Percentiles rank a stretch among this genome's conserved stretches.
phyloP scores from a whole-genome alignment of 176 grass and related monocot species.

The Triticum turgidum region DNA sequence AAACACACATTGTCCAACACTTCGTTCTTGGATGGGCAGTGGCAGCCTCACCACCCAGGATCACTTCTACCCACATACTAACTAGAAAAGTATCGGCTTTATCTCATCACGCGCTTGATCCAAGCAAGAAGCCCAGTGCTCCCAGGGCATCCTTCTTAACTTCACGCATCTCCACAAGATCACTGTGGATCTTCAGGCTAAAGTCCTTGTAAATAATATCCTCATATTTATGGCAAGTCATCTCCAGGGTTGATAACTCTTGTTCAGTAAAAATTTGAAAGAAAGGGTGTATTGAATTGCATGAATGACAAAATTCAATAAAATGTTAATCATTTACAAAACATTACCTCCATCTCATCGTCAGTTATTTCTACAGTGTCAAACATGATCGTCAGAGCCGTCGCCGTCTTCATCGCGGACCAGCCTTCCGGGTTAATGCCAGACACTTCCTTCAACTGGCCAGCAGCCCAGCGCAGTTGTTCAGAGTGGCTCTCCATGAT shows the following conservation, averaged over 20 bases:
- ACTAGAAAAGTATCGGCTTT: not conserved
- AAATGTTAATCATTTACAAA: not conserved
- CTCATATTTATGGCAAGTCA: not conserved
- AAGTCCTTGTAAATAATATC: no score
- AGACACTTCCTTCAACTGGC: conserved; percentile 5
- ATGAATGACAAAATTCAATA: not conserved
- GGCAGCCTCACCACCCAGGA: not conserved
- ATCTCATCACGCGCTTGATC: not conserved
- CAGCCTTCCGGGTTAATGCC: not conserved
- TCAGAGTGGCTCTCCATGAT: not conserved
- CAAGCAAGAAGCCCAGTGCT: not conserved
- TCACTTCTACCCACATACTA: not conserved
- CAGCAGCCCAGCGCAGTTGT: not conserved
- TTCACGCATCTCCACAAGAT: not conserved
- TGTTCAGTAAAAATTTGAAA: not conserved
- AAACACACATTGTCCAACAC: not conserved
- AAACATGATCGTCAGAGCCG: not conserved
- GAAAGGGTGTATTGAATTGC: not conserved
- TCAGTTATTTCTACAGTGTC: not conserved
- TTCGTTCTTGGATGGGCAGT: not conserved
- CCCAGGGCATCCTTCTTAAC: not conserved
- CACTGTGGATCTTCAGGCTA: not conserved
- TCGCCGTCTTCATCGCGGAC: not conserved
- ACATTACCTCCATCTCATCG: not conserved
- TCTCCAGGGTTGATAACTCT: not conserved